Base-by-base conservation (phyloP, 345 rosid genomes). In the Bruguiera parviflora region DNA sequence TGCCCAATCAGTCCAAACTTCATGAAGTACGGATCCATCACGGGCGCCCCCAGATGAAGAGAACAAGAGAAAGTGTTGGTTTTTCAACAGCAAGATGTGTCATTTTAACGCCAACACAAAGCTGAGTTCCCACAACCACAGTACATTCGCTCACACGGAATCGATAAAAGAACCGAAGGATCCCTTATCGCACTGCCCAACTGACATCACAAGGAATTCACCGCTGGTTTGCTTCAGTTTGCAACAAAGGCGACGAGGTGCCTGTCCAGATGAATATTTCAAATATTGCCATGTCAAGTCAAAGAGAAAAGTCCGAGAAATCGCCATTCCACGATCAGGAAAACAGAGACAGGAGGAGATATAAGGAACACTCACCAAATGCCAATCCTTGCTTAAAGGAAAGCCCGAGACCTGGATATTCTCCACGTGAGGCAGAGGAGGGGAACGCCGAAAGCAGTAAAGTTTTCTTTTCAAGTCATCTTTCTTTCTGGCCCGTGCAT, bases 181-280 rank as follows among this genome's bases (percentile, higher is more conserved):
- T 74, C 82, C 84, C 73, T 80, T 87, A 49, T 66, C 83, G 75
- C 97, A 88, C 72, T 91, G 87, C 78, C 84, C 86, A 71, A 93
- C 97, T 61, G 82, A 75, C 61, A 93, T 76, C 70, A 77, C 79
- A 65, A 91, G 88, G 62, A 76, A 72, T 66, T 81, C 86, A 24
- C 81, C 73, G 64, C 65, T 68, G 24, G 79, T 74, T 67, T 75
- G 76, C 72, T 86, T 80, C 73, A 88, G 69, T 79, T 80, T 87
- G 83, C 96, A 93, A 78, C 96, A 93, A 53, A 88, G 69, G 51
- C 92, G 86, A 69, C 98, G 85, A 0, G 96, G 98, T 37, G 76
- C 90, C 97, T 93, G 81, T 67, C 18, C 73, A 70, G 53, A 53
- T 63, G 64, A 61, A 61, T 66, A 58, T 53, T 56, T 25, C 55